Evolutionary conservation across 768 basidiomycete species (phyloP).

Genomic region (Polyporus arcularius): DNA sequence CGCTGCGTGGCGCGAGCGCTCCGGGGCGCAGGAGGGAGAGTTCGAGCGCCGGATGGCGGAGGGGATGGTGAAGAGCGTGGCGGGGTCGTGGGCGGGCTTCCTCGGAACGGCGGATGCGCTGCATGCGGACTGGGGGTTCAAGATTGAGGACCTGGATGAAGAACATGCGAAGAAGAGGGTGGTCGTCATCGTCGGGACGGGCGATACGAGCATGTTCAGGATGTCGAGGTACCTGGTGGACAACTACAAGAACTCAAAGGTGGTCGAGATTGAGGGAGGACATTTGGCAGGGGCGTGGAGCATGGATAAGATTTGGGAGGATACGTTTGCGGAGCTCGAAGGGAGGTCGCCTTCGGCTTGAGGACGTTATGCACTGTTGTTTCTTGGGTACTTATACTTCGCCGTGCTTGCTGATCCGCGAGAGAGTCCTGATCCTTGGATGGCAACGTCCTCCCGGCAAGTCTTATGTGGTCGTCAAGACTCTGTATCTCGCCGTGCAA

Average conservation of each 20-base stretch:
- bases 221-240: slow-evolving; percentile 50
- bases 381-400: not conserved
- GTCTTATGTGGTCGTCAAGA: too few relatives aligned
- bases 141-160: slow-evolving; percentile 46
- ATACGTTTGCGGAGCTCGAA: slow-evolving; percentile 14
- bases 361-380: not conserved
- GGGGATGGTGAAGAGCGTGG: slow-evolving; percentile 49
- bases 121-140: slow-evolving; percentile 51
- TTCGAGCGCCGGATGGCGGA: slow-evolving; percentile 42
- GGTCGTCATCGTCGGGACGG: slow-evolving; percentile 43
- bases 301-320: slow-evolving; percentile 48
- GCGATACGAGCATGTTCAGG: slow-evolving; percentile 35
- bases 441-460: too few relatives aligned
- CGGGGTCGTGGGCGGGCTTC: slow-evolving; percentile 54
- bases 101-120: slow-evolving; percentile 41
- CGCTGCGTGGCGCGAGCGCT: slow-evolving; percentile 42
- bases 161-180: slow-evolving; percentile 47
- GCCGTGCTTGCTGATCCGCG: too few relatives aligned
- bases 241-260: slow-evolving; percentile 44
- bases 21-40: slow-evolving; percentile 44
- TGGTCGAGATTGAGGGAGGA: slow-evolving; percentile 47
- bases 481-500: too few relatives aligned
- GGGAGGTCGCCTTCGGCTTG: too few relatives aligned
- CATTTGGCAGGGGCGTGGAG: slow-evolving; percentile 49
- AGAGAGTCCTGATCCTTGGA: too few relatives aligned